phyloP scores from a whole-genome alignment of 2,329 filamentous ascomycete genomes.

The Stenocarpella maydis region DNA sequence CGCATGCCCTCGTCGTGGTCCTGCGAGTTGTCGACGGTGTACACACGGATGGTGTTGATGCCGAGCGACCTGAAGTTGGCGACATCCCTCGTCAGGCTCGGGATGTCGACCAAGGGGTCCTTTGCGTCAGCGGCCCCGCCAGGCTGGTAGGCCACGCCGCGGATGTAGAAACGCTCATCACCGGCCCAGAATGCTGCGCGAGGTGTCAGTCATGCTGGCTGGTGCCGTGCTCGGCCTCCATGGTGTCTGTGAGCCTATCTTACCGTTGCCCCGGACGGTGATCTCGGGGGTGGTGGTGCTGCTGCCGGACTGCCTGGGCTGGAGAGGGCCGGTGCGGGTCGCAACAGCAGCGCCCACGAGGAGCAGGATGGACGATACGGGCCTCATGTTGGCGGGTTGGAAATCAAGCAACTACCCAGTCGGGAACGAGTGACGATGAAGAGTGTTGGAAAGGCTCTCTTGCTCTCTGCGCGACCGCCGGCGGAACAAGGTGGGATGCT shows the following conservation, averaged over 20 bases:
- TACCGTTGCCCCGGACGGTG: conserved; percentile 31
- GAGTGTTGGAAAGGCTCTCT: background rate
- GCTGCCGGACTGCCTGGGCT: conserved; percentile 17
- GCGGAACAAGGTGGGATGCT: conserved; percentile 18
- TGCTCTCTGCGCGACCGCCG: conserved; percentile 11
- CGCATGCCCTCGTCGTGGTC: conserved; percentile 88
- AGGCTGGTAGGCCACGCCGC: conserved; percentile 69
- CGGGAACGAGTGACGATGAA: conserved; percentile 16
- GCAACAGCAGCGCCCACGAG: conserved; percentile 15
- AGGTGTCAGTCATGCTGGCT: background rate
- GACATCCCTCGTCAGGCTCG: conserved; percentile 80
- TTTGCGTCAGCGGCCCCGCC: conserved; percentile 61
- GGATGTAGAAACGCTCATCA: conserved; percentile 64
- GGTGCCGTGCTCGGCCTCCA: too few species aligned
- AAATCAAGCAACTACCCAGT: conserved; percentile 16
- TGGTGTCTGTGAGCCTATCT: background rate
- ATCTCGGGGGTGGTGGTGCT: conserved; percentile 22
- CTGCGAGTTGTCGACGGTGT: conserved; percentile 87
- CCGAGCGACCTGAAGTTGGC: conserved; percentile 83
- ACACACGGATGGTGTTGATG: conserved; percentile 91
- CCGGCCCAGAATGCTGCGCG: conserved; percentile 62
- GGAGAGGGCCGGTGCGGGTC: background rate
- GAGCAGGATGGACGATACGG: conserved; percentile 2
- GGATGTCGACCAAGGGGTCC: conserved; percentile 79
- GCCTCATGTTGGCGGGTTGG: conserved; percentile 19